phyloP scores from a whole-genome alignment of 2,329 filamentous ascomycete genomes.

The Periconia digitata region DNA sequence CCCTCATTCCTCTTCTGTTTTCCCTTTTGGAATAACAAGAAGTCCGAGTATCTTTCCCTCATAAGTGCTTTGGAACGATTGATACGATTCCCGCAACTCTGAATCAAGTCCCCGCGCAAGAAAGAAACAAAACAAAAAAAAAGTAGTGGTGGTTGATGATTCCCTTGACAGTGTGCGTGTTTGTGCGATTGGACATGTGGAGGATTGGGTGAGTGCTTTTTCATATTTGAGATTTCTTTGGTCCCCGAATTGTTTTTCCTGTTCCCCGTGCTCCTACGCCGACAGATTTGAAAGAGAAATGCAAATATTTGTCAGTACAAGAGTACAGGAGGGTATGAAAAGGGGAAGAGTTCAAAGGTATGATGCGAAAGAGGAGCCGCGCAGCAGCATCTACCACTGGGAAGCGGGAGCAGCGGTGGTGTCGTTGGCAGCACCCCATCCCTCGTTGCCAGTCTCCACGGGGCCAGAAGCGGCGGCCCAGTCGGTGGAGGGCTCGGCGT shows the following conservation, averaged over 20 bases:
- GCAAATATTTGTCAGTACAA: constrained; percentile 3
- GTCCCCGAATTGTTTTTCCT: constrained; percentile 23
- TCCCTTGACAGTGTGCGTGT: background rate
- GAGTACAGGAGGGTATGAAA: constrained; percentile 16
- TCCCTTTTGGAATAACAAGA: constrained; percentile 14
- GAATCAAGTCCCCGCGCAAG: background rate
- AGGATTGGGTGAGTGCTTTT: background rate
- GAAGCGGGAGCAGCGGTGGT: constrained; percentile 30
- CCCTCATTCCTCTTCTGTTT: constrained; percentile 67
- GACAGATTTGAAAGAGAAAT: constrained; percentile 18
- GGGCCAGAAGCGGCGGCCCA: constrained; percentile 63
- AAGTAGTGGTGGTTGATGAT: too few relatives aligned
- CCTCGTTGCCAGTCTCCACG: constrained; percentile 51
- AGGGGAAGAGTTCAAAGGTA: constrained; percentile 18
- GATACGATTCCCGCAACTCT: constrained; percentile 34
- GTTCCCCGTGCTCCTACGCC: constrained; percentile 34
- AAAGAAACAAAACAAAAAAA: too few relatives aligned
- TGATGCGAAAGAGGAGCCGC: constrained; percentile 6
- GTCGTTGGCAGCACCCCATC: constrained; percentile 51
- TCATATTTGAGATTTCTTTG: constrained; percentile 7
- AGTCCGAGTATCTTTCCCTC: constrained; percentile 98
- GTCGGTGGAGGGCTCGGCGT: constrained; percentile 62
- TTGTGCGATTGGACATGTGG: constrained; percentile 15
- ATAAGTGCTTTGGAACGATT: constrained; percentile 68
- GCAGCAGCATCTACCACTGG: constrained; percentile 48